Percentiles rank a stretch among this genome's conserved stretches.
Evolutionary conservation across 1,284 basidiomycete species (phyloP).

Genomic region (Leccinum pallidistipes): DNA sequence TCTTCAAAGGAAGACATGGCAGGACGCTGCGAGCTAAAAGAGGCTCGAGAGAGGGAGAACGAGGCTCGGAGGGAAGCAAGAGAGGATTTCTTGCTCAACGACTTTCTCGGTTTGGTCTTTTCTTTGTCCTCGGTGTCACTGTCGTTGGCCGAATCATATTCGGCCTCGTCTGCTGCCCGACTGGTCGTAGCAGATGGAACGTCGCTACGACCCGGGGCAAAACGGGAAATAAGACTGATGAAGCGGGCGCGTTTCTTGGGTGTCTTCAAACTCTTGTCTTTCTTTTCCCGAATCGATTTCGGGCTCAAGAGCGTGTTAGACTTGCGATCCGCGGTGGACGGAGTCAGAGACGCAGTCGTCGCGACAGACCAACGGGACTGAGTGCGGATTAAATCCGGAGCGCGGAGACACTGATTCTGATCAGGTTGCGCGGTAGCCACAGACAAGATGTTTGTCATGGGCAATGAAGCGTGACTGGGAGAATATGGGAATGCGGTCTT

Average conservation of each 20-base stretch:
- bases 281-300: slow-evolving; percentile 17
- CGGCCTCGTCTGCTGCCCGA: slow-evolving; percentile 10
- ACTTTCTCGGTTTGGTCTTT: slow-evolving; percentile 19
- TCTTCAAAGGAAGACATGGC: slow-evolving; percentile 22
- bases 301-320: not conserved
- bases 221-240: slow-evolving; percentile 33
- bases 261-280: slow-evolving; percentile 24
- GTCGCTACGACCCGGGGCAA: slow-evolving; percentile 32
- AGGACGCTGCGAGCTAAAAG: slow-evolving; percentile 32
- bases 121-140: slow-evolving; percentile 22
- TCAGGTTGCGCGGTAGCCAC: slow-evolving; percentile 6
- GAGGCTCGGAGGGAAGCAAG: slow-evolving; percentile 32
- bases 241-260: slow-evolving; percentile 35
- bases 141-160: slow-evolving; percentile 29
- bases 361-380: slow-evolving; percentile 26
- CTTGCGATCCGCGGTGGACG: slow-evolving; percentile 17
- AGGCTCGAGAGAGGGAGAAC: slow-evolving; percentile 35
- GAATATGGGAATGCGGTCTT: slow-evolving; percentile 10
- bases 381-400: slow-evolving; percentile 12
- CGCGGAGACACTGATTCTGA: slow-evolving; percentile 12
- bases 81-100: slow-evolving; percentile 30
- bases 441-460: slow-evolving; percentile 5
- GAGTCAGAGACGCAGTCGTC: slow-evolving; percentile 4
- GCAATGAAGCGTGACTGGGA: slow-evolving; percentile 3
- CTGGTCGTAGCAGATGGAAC: slow-evolving; percentile 4